Evolutionary conservation across 129 eudicot genomes (phyloP), one percentile per base, ranked within the genome.

Genomic region (Glebionis coronaria): DNA sequence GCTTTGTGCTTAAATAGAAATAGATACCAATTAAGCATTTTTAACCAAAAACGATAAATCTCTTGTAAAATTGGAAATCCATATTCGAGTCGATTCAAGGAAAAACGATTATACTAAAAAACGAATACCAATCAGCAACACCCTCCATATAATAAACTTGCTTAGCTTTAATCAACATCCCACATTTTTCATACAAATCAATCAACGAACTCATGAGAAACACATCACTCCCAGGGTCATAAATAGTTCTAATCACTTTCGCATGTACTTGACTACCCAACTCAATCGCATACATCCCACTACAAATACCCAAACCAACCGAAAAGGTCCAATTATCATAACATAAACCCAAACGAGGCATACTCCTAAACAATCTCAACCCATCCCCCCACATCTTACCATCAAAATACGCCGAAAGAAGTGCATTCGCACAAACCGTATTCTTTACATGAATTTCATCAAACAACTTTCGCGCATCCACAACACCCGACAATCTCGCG

Each of bases 381-480:
- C 95, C 95, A 21, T 77, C 52, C 0, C 2, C 21, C 95, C 95
- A 91, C 90, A 88, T 79, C 58, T 88, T 88, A 40, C 76, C 79
- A 76, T 91, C 95, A 18, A 76, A 73, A 71, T 77, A 88, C 47
- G 91, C 96, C 10, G 90, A 71, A 35, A 89, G 70, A 81, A 88
- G 85, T 0, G 85, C 86, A 71, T 85, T 88, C 0, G 62, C 89
- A 31, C 96, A 89, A 40, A 86, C 90, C 0, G 82, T 76, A 44
- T 88, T 92, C 72, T 65, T 85, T 56, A 69, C 78, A 71, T 91
- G 95, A 62, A 82, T 88, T 85, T 88, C 96, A 53, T 88, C 95
- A 20, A 92, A 92, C 88, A 86, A 58, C 64, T 12, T 42, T 0
- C 71, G 82, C 73, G 97, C 96, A 67, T 85, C 91, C 38, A 19